phyloP scores from a whole-genome alignment of 2,329 filamentous ascomycete genomes.

The Pestalotiopsis sp. region DNA sequence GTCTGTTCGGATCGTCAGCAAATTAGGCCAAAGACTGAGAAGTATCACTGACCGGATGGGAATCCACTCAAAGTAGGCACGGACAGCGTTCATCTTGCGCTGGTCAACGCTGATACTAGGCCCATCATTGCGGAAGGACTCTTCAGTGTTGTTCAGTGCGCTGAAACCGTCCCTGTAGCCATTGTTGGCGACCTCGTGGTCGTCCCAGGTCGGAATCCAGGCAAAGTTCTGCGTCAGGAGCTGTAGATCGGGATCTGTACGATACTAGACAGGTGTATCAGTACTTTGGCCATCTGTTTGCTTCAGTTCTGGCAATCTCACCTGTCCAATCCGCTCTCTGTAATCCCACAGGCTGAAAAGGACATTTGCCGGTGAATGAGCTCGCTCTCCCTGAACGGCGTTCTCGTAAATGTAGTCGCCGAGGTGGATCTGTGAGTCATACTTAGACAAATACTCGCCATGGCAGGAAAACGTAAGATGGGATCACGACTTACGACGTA shows the following conservation, averaged over 20 bases:
- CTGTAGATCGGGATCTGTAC: conserved; percentile 40
- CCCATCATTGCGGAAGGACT: conserved; percentile 58
- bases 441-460: not conserved
- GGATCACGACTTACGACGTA: conserved; percentile 37
- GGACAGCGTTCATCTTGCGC: conserved; percentile 71
- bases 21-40: not conserved
- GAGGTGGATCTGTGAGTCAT: conserved; percentile 24
- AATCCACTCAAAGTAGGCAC: conserved; percentile 70
- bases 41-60: conserved; percentile 44
- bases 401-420: conserved; percentile 67
- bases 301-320: conserved; percentile 11
- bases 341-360: conserved; percentile 42
- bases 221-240: conserved; percentile 40
- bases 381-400: conserved; percentile 30
- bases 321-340: conserved; percentile 38
- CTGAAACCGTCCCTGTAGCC: conserved; percentile 63
- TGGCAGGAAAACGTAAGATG: too few relatives aligned
- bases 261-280: conserved; percentile 29
- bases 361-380: conserved; percentile 24
- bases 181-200: conserved; percentile 62
- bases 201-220: conserved; percentile 49
- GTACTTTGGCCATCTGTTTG: not conserved
- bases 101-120: conserved; percentile 64
- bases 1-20: conserved; percentile 31
- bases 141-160: conserved; percentile 54